Evolutionary conservation across 768 basidiomycete genomes (phyloP).

Genomic region (Agaricus subrufescens): DNA sequence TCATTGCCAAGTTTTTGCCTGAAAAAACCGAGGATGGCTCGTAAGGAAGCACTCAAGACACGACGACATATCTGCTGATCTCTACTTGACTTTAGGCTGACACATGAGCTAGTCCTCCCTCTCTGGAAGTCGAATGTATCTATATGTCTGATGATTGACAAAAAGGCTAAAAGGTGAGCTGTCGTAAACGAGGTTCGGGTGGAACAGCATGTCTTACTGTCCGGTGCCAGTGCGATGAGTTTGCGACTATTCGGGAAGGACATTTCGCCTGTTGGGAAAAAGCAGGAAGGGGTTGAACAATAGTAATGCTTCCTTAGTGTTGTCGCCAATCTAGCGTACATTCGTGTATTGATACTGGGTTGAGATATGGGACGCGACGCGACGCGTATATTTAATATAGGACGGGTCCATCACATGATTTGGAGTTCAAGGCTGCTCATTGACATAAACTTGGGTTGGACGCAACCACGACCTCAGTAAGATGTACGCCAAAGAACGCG

Average conservation of each 20-base stretch:
- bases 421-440: not conserved
- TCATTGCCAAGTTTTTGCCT: slow-evolving; percentile 64
- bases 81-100: slow-evolving; percentile 39
- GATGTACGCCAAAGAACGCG: slow-evolving; percentile 11
- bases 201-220: slow-evolving; percentile 1
- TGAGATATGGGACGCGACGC: not conserved
- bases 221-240: slow-evolving; percentile 66
- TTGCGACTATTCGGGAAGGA: slow-evolving; percentile 82
- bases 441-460: not conserved
- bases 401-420: not conserved
- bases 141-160: slow-evolving; percentile 90
- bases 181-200: not conserved
- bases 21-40: slow-evolving; percentile 45
- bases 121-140: slow-evolving; percentile 93
- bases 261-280: slow-evolving; percentile 37
- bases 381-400: not conserved
- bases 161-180: slow-evolving; percentile 86
- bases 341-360: not conserved
- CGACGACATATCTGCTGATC: not conserved
- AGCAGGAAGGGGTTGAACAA: not conserved
- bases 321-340: not conserved
- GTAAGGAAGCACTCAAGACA: slow-evolving; percentile 34
- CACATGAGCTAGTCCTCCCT: slow-evolving; percentile 84
- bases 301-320: not conserved
- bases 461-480: not conserved